Evolutionary conservation across 352 stramenopile genomes (phyloP), one percentile per base, ranked within the genome.

Genomic region (Globisporangium recalcitrans): DNA sequence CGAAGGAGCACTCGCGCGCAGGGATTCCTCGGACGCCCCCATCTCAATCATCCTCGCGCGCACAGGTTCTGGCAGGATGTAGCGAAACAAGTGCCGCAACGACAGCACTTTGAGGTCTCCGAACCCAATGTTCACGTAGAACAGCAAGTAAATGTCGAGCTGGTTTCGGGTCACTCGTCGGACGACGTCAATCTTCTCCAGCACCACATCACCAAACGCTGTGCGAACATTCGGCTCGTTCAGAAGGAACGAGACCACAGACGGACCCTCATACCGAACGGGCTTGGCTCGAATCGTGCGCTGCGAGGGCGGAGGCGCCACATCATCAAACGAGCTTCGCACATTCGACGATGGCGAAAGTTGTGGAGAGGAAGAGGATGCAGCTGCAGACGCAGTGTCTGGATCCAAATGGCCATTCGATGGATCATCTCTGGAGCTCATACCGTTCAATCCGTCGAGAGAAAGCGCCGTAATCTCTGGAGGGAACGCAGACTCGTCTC

Each of bases 121-220:
- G 58, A 72, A 69, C 3, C 69, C 72, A 58, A 86, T 70, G 36
- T 90, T 72, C 31, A 91, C 80, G 58, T 91, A 80, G 60, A 93
- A 92, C 1, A 93, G 77, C 46, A 95, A 60, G 58, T 80, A 92
- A 38, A 93, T 79, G 22, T 93, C 82, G 21, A 89, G 62, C 27
- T 70, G 74, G 21, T 77, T 82, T 40, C 75, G 71, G 13, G 61
- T 55, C 32, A 80, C 66, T 36, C 78, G 75, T 5, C 84, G 78
- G 63, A 93, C 76, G 21, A 95, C 71, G 58, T 93, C 84, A 49
- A 95, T 80, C 69, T 93, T 91, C 22, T 90, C 78, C n/a, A 95
- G 70, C 19, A 83, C 69, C 19, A 88, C 80, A 58, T 95, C 86
- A 14, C 86, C 87, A 64, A 93, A 91, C 14, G 74, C 78, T 7